Evolutionary conservation across 2,329 filamentous ascomycete genomes (phyloP).

Genomic region (Alternaria alternata): DNA sequence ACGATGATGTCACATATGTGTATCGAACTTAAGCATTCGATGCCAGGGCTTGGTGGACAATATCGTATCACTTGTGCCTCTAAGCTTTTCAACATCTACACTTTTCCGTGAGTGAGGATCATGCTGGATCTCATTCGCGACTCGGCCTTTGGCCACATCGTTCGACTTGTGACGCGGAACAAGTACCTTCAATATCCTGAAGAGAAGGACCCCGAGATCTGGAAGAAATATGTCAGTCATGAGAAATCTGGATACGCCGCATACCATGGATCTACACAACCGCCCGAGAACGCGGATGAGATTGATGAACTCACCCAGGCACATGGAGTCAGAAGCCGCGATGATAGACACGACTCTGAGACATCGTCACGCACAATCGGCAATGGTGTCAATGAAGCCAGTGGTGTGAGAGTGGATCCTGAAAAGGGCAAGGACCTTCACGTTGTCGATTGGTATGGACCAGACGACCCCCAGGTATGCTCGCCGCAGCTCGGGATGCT

Average conservation of each 20-base stretch:
- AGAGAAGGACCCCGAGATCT: conserved; percentile 58
- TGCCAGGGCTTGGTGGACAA: neutral
- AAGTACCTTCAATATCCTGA: conserved; percentile 56
- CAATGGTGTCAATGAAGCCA: conserved; percentile 43
- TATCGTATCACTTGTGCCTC: neutral
- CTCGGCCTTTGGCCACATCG: conserved; percentile 44
- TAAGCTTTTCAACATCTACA: neutral
- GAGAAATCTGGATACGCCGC: conserved; percentile 61
- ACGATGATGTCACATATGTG: conserved; percentile 15
- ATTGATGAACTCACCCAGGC: conserved; percentile 29
- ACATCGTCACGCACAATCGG: conserved; percentile 25
- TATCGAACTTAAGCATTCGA: conserved; percentile 10
- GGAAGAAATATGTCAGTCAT: conserved; percentile 58
- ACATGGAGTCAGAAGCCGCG: conserved; percentile 17
- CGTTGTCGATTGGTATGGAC: conserved; percentile 62
- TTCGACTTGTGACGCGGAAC: conserved; percentile 52
- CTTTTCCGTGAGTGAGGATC: conserved; percentile 1
- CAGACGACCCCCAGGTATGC: conserved; percentile 54
- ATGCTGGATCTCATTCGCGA: conserved; percentile 33
- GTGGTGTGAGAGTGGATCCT: conserved; percentile 56
- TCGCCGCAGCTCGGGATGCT: no score
- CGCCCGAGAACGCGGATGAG: conserved; percentile 40
- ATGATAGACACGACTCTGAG: conserved; percentile 17
- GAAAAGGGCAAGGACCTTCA: conserved; percentile 62
- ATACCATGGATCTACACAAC: conserved; percentile 53